phyloP scores from a whole-genome alignment of 345 rosid genomes.

The Eucalyptus pumila region DNA sequence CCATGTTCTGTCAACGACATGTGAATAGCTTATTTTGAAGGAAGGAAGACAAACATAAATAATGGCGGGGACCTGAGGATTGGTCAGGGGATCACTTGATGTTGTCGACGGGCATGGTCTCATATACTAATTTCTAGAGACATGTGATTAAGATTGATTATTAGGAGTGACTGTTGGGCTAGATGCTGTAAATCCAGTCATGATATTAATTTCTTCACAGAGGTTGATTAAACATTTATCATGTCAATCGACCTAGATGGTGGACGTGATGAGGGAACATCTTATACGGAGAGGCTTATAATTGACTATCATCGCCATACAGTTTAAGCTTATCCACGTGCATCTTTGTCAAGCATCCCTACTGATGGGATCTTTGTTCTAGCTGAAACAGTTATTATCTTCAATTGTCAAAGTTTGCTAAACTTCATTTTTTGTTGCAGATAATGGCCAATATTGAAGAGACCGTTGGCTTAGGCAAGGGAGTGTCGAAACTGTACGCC shows the following conservation, averaged over 20 bases:
- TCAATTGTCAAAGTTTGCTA: not conserved
- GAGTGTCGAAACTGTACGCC: conserved; percentile 66
- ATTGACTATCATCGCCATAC: not conserved
- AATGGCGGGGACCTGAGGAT: not conserved
- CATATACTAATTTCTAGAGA: not conserved
- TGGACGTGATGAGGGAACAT: not conserved
- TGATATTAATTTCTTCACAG: not conserved
- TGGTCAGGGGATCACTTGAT: not conserved
- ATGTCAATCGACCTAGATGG: not conserved
- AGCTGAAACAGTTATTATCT: not conserved
- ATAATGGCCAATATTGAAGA: conserved; percentile 65
- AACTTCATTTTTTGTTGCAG: conserved; percentile 14
- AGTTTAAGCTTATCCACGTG: not conserved
- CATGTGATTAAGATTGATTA: not conserved
- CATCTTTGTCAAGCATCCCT: not conserved
- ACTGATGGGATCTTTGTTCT: not conserved
- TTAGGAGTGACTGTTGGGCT: not conserved
- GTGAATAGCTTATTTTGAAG: not conserved
- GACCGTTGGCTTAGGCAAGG: conserved; percentile 76
- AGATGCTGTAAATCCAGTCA: not conserved
- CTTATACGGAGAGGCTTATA: not conserved
- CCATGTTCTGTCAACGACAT: not conserved
- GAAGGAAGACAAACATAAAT: not conserved
- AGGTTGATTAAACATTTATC: not conserved
- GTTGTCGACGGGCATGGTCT: not conserved